A percentile compares a stretch with the other conserved stretches of the same genome.
Conservation (phyloP, 1,139 yeast genomes). For the Kodamaea anthophila region DNA sequence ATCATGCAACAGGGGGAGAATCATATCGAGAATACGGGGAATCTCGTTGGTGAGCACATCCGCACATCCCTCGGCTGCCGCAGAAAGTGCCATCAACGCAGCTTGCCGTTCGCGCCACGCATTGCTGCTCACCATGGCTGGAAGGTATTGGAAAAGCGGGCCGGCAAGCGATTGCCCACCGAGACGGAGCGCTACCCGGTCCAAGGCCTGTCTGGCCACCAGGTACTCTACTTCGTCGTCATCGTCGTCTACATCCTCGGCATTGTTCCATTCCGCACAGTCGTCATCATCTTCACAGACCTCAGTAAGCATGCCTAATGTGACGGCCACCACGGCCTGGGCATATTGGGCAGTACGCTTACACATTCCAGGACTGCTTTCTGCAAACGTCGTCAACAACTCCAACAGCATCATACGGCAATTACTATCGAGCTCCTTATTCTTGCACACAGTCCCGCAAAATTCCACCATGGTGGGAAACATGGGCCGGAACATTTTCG, state of each 20-base stretch:
- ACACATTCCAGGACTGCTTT: constrained; percentile 94
- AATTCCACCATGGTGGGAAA: constrained; percentile 82
- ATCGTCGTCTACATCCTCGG: constrained; percentile 70
- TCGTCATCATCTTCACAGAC: constrained; percentile 86
- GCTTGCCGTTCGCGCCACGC: constrained; percentile 97
- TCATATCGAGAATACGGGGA: constrained; percentile 74
- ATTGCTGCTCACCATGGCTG: constrained; percentile 67
- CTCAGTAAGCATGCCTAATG: constrained; percentile 85
- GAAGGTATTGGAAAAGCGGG: constrained; percentile 80
- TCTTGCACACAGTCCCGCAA: constrained; percentile 73
- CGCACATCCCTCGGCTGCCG: constrained; percentile 96
- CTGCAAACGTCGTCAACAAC: constrained; percentile 82
- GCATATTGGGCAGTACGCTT: constrained; percentile 71
- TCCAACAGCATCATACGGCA: constrained; percentile 87
- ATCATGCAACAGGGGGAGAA: constrained; percentile 76
- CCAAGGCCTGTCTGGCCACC: constrained; percentile 91
- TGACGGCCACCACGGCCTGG: constrained; percentile 62
- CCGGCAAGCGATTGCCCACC: constrained; percentile 81
- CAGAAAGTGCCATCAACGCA: constrained; percentile 91
- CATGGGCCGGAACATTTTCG: constrained; percentile 88
- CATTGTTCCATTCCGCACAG: constrained; percentile 81
- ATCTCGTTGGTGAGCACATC: constrained; percentile 82
- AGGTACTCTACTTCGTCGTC: constrained; percentile 85
- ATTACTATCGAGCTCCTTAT: constrained; percentile 68
- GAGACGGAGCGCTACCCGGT: constrained; percentile 76